Evolutionary conservation across 225 moss, liverwort and hornwort genomes (phyloP).

Genomic region (Anthoceros angustus): DNA sequence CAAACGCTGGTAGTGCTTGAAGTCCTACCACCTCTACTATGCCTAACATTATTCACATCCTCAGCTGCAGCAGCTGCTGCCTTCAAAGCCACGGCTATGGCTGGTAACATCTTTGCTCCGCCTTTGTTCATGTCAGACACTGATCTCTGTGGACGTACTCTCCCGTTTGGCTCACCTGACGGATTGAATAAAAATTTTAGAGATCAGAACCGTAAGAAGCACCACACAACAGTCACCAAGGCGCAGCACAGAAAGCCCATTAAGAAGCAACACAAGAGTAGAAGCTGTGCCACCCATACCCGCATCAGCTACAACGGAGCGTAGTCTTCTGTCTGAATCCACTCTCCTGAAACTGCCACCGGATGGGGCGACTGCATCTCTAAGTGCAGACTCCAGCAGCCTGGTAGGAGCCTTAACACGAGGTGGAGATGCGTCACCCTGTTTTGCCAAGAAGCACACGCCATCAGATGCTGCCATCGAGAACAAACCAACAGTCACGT

Average conservation of each 20-base stretch:
- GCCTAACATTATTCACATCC: conserved; percentile 24
- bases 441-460: neutral
- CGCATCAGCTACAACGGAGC: conserved; percentile 45
- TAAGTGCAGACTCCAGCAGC: conserved; percentile 27
- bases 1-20: conserved; percentile 39
- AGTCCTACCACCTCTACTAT: conserved; percentile 11
- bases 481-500: too few relatives aligned
- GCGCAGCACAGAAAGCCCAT: neutral
- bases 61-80: conserved; percentile 35
- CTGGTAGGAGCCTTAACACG: conserved; percentile 54
- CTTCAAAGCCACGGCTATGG: conserved; percentile 30
- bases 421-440: conserved; percentile 62
- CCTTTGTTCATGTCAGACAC: conserved; percentile 17
- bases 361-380: conserved; percentile 12
- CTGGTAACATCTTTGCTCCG: conserved; percentile 20
- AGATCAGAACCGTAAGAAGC: neutral
- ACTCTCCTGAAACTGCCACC: conserved; percentile 35
- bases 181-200: neutral
- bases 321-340: conserved; percentile 42
- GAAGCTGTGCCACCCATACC: conserved; percentile 13
- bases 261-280: too few relatives aligned
- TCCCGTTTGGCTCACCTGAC: conserved; percentile 18
- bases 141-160: conserved; percentile 15
- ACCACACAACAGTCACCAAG: neutral
- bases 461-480: neutral